phyloP scores from a whole-genome alignment of 139 green algal species.

The Gonium pectorale region DNA sequence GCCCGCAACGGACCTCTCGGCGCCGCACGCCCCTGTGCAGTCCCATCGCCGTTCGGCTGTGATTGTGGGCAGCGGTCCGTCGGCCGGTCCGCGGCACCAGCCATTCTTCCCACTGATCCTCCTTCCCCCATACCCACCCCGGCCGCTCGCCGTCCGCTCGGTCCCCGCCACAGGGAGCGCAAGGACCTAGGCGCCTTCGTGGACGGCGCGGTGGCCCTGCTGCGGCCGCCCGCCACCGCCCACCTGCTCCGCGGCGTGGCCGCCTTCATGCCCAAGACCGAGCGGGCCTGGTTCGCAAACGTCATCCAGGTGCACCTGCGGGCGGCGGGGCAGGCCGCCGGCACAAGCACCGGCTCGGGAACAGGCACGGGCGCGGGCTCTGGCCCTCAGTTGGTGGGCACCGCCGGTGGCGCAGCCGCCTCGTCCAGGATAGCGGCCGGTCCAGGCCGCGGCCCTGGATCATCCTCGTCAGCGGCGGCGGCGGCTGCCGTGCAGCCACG shows the following conservation, averaged over 20 bases:
- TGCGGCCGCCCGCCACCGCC: conserved; percentile 58
- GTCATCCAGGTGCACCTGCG: conserved; percentile 47
- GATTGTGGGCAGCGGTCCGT: too few relatives aligned
- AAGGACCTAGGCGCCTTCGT: conserved; percentile 61
- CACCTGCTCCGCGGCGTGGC: conserved; percentile 64
- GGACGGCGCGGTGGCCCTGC: conserved; percentile 61
- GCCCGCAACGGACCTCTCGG: too few relatives aligned
- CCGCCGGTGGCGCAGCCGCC: background rate
- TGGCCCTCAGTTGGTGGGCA: too few relatives aligned
- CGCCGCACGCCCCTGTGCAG: too few relatives aligned
- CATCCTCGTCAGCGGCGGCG: background rate
- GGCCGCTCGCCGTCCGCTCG: too few relatives aligned
- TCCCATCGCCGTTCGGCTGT: too few relatives aligned
- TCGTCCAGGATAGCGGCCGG: background rate
- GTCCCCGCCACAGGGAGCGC: conserved; percentile 35
- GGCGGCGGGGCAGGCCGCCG: background rate
- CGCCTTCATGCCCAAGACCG: conserved; percentile 61
- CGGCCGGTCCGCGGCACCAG: too few relatives aligned
- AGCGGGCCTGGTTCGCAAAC: conserved; percentile 60
- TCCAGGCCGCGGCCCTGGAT: background rate
- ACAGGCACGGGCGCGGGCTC: background rate
- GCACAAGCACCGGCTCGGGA: background rate
- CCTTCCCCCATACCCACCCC: too few relatives aligned
- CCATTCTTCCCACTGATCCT: too few relatives aligned
- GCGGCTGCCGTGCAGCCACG: too few relatives aligned